Percentiles rank a stretch among this genome's conserved stretches.
These are phyloP conservation scores for Mycena rebaudengoi DNA, from an alignment of 768 basidiomycete genomes.

Conservation along the genomic window DNA sequence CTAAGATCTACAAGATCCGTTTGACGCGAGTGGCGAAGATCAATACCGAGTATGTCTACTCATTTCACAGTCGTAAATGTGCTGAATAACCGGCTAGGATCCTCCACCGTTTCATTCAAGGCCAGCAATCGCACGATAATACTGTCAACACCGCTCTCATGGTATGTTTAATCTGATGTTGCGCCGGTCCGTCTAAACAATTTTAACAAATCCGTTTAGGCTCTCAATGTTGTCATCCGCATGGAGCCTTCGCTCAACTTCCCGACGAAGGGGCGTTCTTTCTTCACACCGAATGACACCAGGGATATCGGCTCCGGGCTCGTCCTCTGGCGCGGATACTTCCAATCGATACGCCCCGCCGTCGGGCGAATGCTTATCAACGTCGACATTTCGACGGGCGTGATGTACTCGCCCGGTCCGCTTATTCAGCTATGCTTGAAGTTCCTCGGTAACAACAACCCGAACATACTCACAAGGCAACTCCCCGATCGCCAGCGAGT, in stretches of 20 bases:
- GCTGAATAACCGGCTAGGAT: conserved; percentile 43
- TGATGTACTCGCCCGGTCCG: conserved; percentile 72
- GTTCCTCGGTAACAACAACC: conserved; percentile 48
- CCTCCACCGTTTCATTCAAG: conserved; percentile 44
- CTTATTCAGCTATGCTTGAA: conserved; percentile 63
- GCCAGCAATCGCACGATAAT: conserved; percentile 71
- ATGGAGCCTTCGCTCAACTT: conserved; percentile 74
- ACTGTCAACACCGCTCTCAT: conserved; percentile 72
- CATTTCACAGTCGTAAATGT: not conserved
- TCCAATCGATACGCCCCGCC: conserved; percentile 74
- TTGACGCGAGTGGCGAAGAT: conserved; percentile 13
- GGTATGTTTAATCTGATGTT: conserved; percentile 39
- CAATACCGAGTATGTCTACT: conserved; percentile 45
- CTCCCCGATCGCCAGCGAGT: conserved; percentile 66
- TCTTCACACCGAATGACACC: conserved; percentile 68
- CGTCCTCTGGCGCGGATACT: conserved; percentile 77
- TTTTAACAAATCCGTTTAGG: conserved; percentile 45
- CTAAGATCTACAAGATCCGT: conserved; percentile 8
- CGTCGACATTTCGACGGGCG: conserved; percentile 75
- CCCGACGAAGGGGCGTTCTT: conserved; percentile 77
- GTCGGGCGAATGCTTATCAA: conserved; percentile 68
- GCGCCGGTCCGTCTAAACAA: not conserved
- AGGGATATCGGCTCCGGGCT: conserved; percentile 60
- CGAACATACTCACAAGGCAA: conserved; percentile 49
- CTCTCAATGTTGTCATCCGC: conserved; percentile 74